Evolutionary conservation across 345 rosid species (phyloP).

Genomic region (Syzygium grande): DNA sequence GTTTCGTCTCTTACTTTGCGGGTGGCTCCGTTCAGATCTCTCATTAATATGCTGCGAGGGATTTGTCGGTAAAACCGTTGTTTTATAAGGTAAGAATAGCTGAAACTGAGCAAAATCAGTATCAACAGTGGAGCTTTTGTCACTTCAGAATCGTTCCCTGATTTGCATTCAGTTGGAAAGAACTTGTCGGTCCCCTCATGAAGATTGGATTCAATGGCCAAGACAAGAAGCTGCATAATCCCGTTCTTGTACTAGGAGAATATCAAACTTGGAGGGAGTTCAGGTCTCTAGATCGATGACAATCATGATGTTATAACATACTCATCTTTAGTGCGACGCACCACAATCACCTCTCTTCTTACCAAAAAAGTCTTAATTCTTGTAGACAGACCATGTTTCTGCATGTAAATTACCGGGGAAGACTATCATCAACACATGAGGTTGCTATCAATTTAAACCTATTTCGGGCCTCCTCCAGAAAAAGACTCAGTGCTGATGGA

Average conservation of each 20-base stretch:
- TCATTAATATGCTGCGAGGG: slow-evolving; percentile 14
- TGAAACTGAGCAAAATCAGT: background rate
- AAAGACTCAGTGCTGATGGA: slow-evolving; percentile 29
- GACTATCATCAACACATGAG: background rate
- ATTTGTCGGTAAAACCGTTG: slow-evolving; percentile 35
- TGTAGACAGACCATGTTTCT: background rate
- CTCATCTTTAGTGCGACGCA: background rate
- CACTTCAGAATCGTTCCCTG: background rate
- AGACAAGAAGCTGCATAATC: slow-evolving; percentile 4
- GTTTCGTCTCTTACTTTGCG: background rate
- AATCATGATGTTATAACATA: background rate
- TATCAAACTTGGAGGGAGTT: background rate
- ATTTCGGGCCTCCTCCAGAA: slow-evolving; percentile 28
- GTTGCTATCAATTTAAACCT: background rate
- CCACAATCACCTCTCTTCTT: background rate
- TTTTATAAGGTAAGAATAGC: slow-evolving; percentile 16
- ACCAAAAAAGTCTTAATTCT: no score
- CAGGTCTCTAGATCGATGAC: background rate
- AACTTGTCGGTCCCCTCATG: background rate
- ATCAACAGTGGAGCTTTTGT: background rate
- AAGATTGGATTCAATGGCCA: slow-evolving; percentile 26
- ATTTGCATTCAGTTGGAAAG: background rate
- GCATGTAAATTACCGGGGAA: background rate
- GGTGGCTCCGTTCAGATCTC: slow-evolving; percentile 33
- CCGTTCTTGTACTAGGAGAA: background rate